These are phyloP conservation scores for Pezicula carpinea DNA, from an alignment of 2,329 filamentous ascomycete genomes.

Conservation along the genomic window DNA sequence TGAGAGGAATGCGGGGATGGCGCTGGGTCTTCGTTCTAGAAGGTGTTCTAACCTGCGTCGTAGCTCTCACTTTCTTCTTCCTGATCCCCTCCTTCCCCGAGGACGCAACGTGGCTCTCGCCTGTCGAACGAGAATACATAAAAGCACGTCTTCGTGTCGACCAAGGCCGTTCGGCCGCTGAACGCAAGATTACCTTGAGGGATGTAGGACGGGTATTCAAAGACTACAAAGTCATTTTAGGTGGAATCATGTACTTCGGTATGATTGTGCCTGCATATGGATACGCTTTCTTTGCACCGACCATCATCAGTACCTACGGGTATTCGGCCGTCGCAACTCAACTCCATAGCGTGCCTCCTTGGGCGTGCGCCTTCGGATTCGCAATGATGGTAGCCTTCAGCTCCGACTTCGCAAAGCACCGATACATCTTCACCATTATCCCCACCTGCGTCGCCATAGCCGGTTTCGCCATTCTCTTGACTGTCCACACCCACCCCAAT, in stretches of 20 bases:
- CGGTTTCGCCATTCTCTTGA: constrained; percentile 72
- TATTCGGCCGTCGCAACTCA: constrained; percentile 51
- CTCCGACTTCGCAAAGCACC: constrained; percentile 69
- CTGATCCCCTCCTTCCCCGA: constrained; percentile 71
- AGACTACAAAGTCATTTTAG: constrained; percentile 69
- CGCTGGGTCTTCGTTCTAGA: constrained; percentile 82
- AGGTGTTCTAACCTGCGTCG: constrained; percentile 57
- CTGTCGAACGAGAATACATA: constrained; percentile 65
- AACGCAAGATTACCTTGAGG: constrained; percentile 52
- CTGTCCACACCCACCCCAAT: constrained; percentile 60
- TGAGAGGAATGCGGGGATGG: constrained; percentile 68
- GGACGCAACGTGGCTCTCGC: constrained; percentile 65
- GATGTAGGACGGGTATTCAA: constrained; percentile 63
- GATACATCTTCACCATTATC: constrained; percentile 67
- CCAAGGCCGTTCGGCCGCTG: constrained; percentile 61
- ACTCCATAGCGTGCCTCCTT: constrained; percentile 49
- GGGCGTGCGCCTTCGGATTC: constrained; percentile 72
- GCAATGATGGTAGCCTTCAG: constrained; percentile 69
- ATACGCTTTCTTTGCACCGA: constrained; percentile 73
- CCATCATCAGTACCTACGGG: constrained; percentile 64
- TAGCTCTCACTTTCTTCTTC: constrained; percentile 62
- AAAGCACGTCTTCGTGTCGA: constrained; percentile 63
- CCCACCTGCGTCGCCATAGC: constrained; percentile 65
- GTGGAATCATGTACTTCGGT: constrained; percentile 78
- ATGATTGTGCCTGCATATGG: constrained; percentile 73